phyloP scores from a whole-genome alignment of 106 monocot species.

The Dendrobium nobile region DNA sequence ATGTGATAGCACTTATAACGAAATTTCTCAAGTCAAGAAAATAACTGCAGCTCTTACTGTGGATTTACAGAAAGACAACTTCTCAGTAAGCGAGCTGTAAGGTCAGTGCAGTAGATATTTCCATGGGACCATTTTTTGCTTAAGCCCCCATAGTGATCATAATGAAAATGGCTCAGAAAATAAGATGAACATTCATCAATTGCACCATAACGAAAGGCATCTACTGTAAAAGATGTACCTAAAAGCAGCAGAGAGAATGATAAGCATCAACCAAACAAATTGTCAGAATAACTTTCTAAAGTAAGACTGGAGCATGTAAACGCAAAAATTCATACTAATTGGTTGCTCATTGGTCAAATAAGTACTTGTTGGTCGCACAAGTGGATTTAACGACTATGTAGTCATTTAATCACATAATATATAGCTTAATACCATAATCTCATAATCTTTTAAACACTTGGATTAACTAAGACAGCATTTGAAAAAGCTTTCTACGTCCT shows the following conservation, averaged over 20 bases:
- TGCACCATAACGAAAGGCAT: slow-evolving; percentile 55
- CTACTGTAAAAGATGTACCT: slow-evolving; percentile 71
- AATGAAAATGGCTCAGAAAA: slow-evolving; percentile 67
- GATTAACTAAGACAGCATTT: not conserved
- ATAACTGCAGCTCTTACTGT: slow-evolving; percentile 22
- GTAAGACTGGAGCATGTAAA: not conserved
- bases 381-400: not conserved
- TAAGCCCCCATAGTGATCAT: slow-evolving; percentile 72
- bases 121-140: slow-evolving; percentile 71
- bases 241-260: slow-evolving; percentile 4
- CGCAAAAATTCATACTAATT: not conserved
- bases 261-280: not conserved
- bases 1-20: not conserved
- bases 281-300: not conserved
- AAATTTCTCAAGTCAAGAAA: not conserved
- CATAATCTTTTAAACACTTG: not conserved
- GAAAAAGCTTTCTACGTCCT: not conserved
- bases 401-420: not conserved
- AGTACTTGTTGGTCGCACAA: not conserved
- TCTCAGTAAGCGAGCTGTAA: slow-evolving; percentile 59
- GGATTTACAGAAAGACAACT: slow-evolving; percentile 54
- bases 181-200: slow-evolving; percentile 57
- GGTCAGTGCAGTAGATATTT: slow-evolving; percentile 54
- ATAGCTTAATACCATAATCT: not conserved
- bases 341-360: not conserved